Conservation (phyloP, 345 rosid species). For the Bruguiera sexangula region DNA sequence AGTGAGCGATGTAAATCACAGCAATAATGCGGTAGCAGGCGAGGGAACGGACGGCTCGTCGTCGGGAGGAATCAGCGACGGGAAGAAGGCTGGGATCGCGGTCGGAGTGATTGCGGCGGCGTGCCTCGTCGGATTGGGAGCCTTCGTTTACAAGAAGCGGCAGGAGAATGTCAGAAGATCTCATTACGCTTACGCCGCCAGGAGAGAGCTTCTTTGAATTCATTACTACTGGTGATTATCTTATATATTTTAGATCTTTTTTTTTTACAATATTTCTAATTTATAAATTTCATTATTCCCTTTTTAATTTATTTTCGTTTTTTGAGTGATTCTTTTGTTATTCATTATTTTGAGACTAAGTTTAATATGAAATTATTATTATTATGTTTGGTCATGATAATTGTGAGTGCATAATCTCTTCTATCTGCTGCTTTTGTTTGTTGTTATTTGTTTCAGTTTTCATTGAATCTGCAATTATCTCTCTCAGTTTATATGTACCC, state of each 20-base stretch:
- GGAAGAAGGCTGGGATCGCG: conserved; percentile 62
- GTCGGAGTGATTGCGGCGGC: conserved; percentile 48
- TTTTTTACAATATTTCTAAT: not conserved
- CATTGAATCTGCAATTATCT: no score
- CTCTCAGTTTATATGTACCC: no score
- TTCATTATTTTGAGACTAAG: no score
- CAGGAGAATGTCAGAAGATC: conserved; percentile 58
- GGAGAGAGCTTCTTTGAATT: conserved; percentile 51
- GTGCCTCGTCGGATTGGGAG: conserved; percentile 47
- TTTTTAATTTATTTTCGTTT: not conserved
- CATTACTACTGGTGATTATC: not conserved
- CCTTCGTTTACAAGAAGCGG: conserved; percentile 59
- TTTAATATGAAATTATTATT: no score
- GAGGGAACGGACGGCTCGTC: not conserved
- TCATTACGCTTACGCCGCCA: conserved; percentile 45
- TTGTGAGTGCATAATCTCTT: not conserved
- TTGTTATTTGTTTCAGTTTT: no score
- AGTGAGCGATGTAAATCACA: conserved; percentile 33
- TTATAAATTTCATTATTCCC: not conserved
- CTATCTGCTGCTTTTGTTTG: no score
- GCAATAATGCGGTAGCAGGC: conserved; percentile 23
- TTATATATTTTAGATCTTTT: not conserved
- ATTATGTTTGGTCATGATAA: no score
- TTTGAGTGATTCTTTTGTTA: no score
- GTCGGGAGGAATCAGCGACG: conserved; percentile 43